A percentile compares a stretch with the other conserved stretches of the same genome.
Conservation (phyloP, 2,329 filamentous ascomycete species). For the Bipolaris zeicola region DNA sequence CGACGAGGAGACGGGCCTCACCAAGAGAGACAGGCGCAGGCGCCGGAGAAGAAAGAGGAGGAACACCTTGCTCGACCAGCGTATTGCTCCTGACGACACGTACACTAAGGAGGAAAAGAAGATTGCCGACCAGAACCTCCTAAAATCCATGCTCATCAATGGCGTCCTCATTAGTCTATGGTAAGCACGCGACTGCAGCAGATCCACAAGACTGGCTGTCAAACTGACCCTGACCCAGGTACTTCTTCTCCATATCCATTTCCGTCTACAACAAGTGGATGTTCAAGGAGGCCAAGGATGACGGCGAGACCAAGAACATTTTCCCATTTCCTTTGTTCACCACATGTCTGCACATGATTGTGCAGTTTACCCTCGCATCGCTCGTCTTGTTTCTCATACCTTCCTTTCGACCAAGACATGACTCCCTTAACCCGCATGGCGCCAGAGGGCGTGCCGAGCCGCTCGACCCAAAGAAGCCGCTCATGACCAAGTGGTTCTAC, state of each 20-base stretch:
- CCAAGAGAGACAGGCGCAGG: slow-evolving; percentile 71
- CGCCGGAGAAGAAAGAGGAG: slow-evolving; percentile 69
- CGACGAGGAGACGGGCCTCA: slow-evolving; percentile 89
- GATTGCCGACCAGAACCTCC: slow-evolving; percentile 74
- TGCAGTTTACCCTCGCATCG: slow-evolving; percentile 83
- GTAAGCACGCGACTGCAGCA: slow-evolving; percentile 52
- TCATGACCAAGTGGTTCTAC: slow-evolving; percentile 91
- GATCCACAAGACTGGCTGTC: not conserved
- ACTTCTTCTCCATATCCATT: slow-evolving; percentile 84
- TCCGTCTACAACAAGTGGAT: slow-evolving; percentile 97
- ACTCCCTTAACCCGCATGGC: slow-evolving; percentile 45
- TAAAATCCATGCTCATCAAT: slow-evolving; percentile 74
- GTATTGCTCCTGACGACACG: slow-evolving; percentile 60
- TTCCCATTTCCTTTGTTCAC: slow-evolving; percentile 96
- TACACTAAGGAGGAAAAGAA: slow-evolving; percentile 74
- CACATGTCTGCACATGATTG: slow-evolving; percentile 89
- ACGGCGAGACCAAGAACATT: slow-evolving; percentile 57
- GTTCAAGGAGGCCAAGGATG: slow-evolving; percentile 69
- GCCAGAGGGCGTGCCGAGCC: slow-evolving; percentile 37
- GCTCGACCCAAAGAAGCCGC: slow-evolving; percentile 55
- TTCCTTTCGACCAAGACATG: slow-evolving; percentile 72
- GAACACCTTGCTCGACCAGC: slow-evolving; percentile 75
- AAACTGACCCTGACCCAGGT: slow-evolving; percentile 47
- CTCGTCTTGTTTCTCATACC: slow-evolving; percentile 83
- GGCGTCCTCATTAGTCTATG: slow-evolving; percentile 81